Evolutionary conservation across 306 rosid genomes (phyloP), one percentile per base, ranked within the genome.

Genomic region (Senna tora): DNA sequence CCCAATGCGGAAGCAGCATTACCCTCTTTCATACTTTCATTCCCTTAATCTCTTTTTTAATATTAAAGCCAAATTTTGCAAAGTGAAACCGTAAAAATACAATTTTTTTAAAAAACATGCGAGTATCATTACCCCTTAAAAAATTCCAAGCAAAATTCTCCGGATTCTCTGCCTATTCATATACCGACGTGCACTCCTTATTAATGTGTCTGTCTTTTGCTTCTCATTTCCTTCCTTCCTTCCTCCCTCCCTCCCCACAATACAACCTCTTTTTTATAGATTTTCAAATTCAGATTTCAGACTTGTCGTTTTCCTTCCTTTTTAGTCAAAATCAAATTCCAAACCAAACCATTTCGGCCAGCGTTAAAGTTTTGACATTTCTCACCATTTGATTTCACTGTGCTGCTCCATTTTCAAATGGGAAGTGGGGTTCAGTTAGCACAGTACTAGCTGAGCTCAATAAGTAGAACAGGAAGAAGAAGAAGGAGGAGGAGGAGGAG

Each of bases 251-350:
- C 15, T 52, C 67, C 81, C 50, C 45, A 66, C 63, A 61, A 76
- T 53, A n/a, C n/a, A n/a, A n/a, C n/a, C n/a, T n/a, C n/a, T n/a
- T n/a, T n/a, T n/a, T n/a, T n/a, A n/a, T 74, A 22, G 68, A n/a
- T 57, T 58, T 73, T 73, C 41, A 59, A 64, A 65, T 11, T 12
- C 16, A 38, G 56, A 69, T 16, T 59, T 4, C 39, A 43, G 75
- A 39, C 21, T 56, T 87, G 91, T 90, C 88, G 60, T 73, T 81
- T 84, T 80, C 83, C 53, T 46, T 50, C 58, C 38, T 78, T 67
- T 71, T 67, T 71, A 67, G 90, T 91, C 88, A 79, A 87, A 80
- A 86, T 77, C 70, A 22, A 58, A 28, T 75, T 77, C 89, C 83
- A 70, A 82, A 79, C 89, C 83, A 70, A 82, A 83, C 87, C 81